Base-by-base conservation (phyloP, 106 monocot species). In the Dioscorea zingiberensis region DNA sequence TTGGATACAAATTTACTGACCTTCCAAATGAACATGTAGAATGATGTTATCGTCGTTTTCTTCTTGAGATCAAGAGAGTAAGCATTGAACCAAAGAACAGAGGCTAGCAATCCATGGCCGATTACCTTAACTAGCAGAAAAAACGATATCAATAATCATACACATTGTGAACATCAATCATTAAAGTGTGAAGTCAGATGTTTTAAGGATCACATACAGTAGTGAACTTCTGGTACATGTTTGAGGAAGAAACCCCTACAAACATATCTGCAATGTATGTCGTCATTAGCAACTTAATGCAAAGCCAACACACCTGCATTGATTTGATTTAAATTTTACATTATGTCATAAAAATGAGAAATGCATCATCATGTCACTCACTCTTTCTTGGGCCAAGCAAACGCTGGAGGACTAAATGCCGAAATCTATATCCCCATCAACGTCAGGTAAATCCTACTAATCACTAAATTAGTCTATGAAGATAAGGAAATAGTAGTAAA, bases 1-100 rank as follows among this genome's bases (percentile, higher is more conserved):
- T 38, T 38, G 4, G 10, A 1, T 10, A 8, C 10, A 66, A 74
- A 32, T 30, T 27, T 24, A 62, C 24, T 54, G 56, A 48, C 82
- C 77, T 83, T 83, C 82, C 82, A 83, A 69, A 83, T 82, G 55
- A 82, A 73, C 82, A 82, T 82, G 59, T 82, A 82, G 54, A 82
- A 82, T 54, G 73, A 69, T 60, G 60, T 59, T 27, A 71, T 54
- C 6, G 63, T 66, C 45, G 55, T 14, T 46, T 75, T 83, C 26
- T 64, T 75, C 47, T 71, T 24, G 30, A 68, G 17, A 59, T 78
- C 71, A 22, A 75, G 13, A 13, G 57, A 51, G 23, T 23, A 71
- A 15, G 78, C 74, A 7, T 58, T 65, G 23, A 54, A 30, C 66
- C 69, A 72, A 55, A 83, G 75, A 45, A 48, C 7, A 23, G 26